A percentile compares a stretch with the other conserved stretches of the same genome.
phyloP scores from a whole-genome alignment of 1,139 yeast genomes.

The Arxiozyma slooffiae region DNA sequence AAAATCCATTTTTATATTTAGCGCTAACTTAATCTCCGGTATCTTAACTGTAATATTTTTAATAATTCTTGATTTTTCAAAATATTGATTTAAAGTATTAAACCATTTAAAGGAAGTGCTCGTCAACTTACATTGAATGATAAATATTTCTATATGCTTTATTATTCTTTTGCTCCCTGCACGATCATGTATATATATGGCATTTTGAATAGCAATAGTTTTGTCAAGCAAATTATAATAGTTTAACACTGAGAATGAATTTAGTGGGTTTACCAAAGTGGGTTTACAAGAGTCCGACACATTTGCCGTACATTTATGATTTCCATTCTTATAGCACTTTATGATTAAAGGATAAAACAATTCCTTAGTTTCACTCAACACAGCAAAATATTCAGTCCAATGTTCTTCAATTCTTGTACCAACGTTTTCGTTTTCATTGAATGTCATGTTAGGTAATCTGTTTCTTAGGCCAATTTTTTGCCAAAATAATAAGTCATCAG shows the following conservation, averaged over 20 bases:
- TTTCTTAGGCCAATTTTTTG: slow-evolving; percentile 35
- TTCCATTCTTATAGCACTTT: background rate
- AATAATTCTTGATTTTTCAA: slow-evolving; percentile 24
- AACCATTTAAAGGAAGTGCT: slow-evolving; percentile 53
- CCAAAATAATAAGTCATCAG: slow-evolving; percentile 37
- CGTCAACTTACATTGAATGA: slow-evolving; percentile 45
- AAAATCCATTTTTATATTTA: slow-evolving; percentile 39
- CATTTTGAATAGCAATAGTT: slow-evolving; percentile 46
- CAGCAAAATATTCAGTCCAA: slow-evolving; percentile 68
- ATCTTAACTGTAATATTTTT: slow-evolving; percentile 35
- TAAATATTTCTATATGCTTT: slow-evolving; percentile 34
- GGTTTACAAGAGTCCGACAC: background rate
- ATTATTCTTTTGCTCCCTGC: slow-evolving; percentile 1
- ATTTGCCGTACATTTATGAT: background rate
- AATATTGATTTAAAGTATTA: slow-evolving; percentile 41
- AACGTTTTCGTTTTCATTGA: slow-evolving; percentile 41
- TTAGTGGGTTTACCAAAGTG: background rate
- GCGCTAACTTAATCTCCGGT: slow-evolving; percentile 42
- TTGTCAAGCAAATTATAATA: slow-evolving; percentile 63
- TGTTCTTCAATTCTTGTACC: slow-evolving; percentile 51
- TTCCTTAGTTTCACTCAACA: slow-evolving; percentile 50
- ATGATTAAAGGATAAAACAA: slow-evolving; percentile 37
- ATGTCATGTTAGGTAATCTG: slow-evolving; percentile 26
- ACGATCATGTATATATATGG: background rate
- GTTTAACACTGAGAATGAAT: slow-evolving; percentile 28